Conservation (phyloP, 164 flowering plant genomes). For the Umbilicus rupestris region DNA sequence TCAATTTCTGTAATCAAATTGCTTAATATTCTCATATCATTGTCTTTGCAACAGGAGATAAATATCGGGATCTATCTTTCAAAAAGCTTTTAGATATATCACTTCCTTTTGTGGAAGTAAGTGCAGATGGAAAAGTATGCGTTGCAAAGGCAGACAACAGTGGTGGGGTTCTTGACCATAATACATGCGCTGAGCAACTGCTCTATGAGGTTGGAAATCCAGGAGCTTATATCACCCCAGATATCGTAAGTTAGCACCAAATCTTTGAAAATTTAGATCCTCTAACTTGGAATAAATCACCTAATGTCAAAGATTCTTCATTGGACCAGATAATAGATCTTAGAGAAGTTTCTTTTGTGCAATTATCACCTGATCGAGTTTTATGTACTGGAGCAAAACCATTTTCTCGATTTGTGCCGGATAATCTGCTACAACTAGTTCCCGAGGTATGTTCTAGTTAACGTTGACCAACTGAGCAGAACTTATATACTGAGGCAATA, state of each 20-base stretch:
- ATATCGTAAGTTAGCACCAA: constrained; percentile 46
- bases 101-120: constrained; percentile 84
- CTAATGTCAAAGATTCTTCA: not conserved
- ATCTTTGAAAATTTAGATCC: not conserved
- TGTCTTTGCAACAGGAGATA: constrained; percentile 48
- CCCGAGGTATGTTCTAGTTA: constrained; percentile 48
- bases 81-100: constrained; percentile 56
- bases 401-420: constrained; percentile 36
- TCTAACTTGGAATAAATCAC: not conserved
- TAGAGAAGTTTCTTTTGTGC: constrained; percentile 54
- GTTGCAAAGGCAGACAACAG: constrained; percentile 76
- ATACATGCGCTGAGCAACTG: constrained; percentile 89
- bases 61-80: constrained; percentile 47
- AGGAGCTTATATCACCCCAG: constrained; percentile 81
- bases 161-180: constrained; percentile 63
- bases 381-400: constrained; percentile 72
- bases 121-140: constrained; percentile 53
- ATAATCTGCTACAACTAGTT: constrained; percentile 62
- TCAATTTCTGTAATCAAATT: not conserved
- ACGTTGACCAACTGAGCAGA: not conserved
- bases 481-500: not conserved
- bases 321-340: constrained; percentile 59
- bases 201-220: constrained; percentile 97
- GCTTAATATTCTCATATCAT: not conserved
- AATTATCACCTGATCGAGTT: constrained; percentile 55